Evolutionary conservation across 176 grass and related monocot genomes (phyloP).

Genomic region (Neostapfia colusana): DNA sequence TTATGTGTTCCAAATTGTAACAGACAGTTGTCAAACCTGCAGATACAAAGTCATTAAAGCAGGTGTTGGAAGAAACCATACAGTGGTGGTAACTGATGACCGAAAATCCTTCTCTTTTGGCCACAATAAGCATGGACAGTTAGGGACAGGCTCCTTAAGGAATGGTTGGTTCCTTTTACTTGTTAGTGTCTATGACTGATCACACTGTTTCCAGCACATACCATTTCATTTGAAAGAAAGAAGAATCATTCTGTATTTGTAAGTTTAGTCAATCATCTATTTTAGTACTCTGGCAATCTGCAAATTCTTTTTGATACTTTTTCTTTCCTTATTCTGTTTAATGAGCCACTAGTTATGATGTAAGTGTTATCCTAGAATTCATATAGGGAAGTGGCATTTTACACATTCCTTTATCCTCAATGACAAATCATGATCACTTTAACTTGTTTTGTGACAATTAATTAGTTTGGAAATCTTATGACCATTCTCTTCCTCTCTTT

Average conservation of each 20-base stretch:
- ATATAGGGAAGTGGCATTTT: not conserved
- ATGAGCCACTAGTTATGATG: not conserved
- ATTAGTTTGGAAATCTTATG: not conserved
- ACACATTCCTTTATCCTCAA: not conserved
- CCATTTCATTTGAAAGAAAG: not conserved
- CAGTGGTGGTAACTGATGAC: conserved; percentile 80
- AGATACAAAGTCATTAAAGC: conserved; percentile 75
- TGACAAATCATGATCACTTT: not conserved
- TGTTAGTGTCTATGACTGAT: conserved; percentile 18
- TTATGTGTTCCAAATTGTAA: conserved; percentile 11
- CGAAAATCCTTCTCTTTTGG: conserved; percentile 86
- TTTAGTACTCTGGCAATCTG: not conserved
- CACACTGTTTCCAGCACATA: conserved; percentile 4
- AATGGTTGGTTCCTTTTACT: conserved; percentile 54
- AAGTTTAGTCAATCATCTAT: conserved; percentile 1
- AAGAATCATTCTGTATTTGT: conserved; percentile 5
- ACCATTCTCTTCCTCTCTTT: too few relatives aligned
- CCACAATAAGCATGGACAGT: conserved; percentile 88
- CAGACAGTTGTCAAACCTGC: conserved; percentile 15
- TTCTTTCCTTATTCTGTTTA: conserved; percentile 1
- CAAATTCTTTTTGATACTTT: not conserved
- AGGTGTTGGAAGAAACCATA: conserved; percentile 81
- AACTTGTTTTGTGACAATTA: not conserved
- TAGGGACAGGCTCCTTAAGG: conserved; percentile 74
- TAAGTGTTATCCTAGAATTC: conserved; percentile 20